Base-by-base conservation (phyloP, 306 rosid genomes). In the Castanea mollissima region DNA sequence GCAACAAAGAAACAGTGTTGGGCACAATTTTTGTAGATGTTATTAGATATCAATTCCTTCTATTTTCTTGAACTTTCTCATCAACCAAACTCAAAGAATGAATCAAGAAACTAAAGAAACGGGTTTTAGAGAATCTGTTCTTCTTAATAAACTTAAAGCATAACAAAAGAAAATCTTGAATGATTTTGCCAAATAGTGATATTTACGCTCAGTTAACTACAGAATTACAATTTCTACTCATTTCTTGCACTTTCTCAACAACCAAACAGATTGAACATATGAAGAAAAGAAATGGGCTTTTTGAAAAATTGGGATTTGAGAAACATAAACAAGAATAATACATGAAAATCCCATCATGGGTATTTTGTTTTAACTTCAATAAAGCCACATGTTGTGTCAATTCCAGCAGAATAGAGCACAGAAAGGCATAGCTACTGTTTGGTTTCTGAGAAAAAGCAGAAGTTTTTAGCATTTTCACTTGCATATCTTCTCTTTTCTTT, bases 181-280 rank as follows among this genome's bases (percentile, higher is more conserved):
- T 60, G 65, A 16, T 38, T 21, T 25, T 11, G 8, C 38, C 38
- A 62, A 65, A 65, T 32, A 32, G 71, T 64, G 70, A 41, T 32
- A 64, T 31, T 32, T 8, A 41, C 6, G 23, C 9, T 32, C 20
- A 31, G 44, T 64, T 64, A 41, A 64, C 34, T 15, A 34, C 14
- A 18, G 4, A n/a, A 62, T 62, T 64, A 5, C 54, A 35, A 68
- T 68, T 18, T 29, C 9, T 29, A 10, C 25, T 51, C 38, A 0
- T 58, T 75, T 79, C 77, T 29, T n/a, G 38, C 65, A 74, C 31
- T 69, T 67, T 77, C 11, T 54, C 10, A 35, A 74, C 29, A 6
- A 10, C 75, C 23, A 68, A 57, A 49, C 11, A n/a, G 72, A 68
- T 7, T 14, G 11, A 74, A 55, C 11, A 10, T 16, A 34, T 34